A percentile compares a stretch with the other conserved stretches of the same genome.
These are phyloP conservation scores for Deinandra increscens DNA, from an alignment of 129 eudicot species.

Conservation along the genomic window DNA sequence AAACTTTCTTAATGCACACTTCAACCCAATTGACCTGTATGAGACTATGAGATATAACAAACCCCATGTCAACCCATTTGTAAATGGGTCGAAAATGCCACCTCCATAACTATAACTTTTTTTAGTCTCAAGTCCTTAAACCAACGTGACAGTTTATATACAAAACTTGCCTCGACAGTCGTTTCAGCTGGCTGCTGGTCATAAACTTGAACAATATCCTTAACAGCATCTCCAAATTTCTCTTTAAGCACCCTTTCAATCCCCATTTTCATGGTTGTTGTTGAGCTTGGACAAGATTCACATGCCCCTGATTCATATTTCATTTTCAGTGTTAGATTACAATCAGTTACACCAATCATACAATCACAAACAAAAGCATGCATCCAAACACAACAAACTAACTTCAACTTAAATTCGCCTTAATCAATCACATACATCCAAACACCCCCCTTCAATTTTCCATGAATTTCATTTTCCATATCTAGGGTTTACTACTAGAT, in stretches of 20 bases:
- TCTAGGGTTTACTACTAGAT: constrained; percentile 1
- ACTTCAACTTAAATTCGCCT: neutral
- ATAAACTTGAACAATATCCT: constrained; percentile 72
- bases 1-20: too few species aligned
- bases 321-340: neutral
- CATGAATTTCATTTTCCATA: constrained; percentile 5
- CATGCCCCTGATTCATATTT: constrained; percentile 68
- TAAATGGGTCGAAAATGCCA: neutral
- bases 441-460: neutral
- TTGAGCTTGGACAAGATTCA: constrained; percentile 86
- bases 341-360: neutral
- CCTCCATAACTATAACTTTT: neutral
- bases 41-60: neutral
- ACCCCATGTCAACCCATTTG: neutral
- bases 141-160: neutral
- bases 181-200: constrained; percentile 61
- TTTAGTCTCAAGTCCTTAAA: neutral
- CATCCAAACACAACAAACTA: neutral
- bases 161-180: constrained; percentile 59
- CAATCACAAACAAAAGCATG: neutral
- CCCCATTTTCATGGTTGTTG: constrained; percentile 93
- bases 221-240: constrained; percentile 76
- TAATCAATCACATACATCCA: neutral
- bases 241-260: constrained; percentile 83
- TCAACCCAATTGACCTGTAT: neutral